A percentile compares a stretch with the other conserved stretches of the same genome.
These are phyloP conservation scores for Cytospora chrysosperma DNA, from an alignment of 2,329 filamentous ascomycete genomes.

Conservation along the genomic window DNA sequence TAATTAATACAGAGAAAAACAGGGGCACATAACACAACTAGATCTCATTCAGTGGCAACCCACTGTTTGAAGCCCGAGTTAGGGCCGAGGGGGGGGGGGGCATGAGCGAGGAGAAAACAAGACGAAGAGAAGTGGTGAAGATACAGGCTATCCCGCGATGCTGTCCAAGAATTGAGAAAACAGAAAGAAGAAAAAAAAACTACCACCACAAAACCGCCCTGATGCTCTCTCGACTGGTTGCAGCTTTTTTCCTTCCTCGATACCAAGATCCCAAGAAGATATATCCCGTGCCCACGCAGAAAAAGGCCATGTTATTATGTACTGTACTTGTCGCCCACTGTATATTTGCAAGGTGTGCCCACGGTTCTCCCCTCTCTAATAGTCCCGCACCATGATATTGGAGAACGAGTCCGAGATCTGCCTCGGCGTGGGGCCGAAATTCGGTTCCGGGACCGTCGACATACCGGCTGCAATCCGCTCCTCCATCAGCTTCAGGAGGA, in stretches of 20 bases:
- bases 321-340: background rate
- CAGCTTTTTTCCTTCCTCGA: background rate
- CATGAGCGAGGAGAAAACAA: background rate
- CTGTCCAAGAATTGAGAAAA: too few relatives aligned
- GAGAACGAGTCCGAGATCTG: constrained; percentile 57
- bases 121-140: background rate
- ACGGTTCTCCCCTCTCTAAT: background rate
- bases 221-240: constrained; percentile 12
- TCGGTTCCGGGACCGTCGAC: constrained; percentile 40
- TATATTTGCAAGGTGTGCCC: background rate
- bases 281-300: background rate
- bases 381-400: constrained; percentile 52
- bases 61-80: too few relatives aligned
- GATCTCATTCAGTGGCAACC: background rate
- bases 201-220: constrained; percentile 21
- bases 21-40: background rate
- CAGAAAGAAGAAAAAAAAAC: too few relatives aligned
- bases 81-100: too few relatives aligned
- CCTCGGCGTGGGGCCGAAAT: constrained; percentile 42
- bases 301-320: constrained; percentile 10
- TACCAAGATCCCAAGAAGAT: background rate
- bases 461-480: constrained; percentile 66
- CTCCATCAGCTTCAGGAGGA: constrained; percentile 84
- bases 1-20: background rate
- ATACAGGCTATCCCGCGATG: constrained; percentile 10